Base-by-base conservation (phyloP, 169 alveolate species). In the Plasmodium gonderi region DNA sequence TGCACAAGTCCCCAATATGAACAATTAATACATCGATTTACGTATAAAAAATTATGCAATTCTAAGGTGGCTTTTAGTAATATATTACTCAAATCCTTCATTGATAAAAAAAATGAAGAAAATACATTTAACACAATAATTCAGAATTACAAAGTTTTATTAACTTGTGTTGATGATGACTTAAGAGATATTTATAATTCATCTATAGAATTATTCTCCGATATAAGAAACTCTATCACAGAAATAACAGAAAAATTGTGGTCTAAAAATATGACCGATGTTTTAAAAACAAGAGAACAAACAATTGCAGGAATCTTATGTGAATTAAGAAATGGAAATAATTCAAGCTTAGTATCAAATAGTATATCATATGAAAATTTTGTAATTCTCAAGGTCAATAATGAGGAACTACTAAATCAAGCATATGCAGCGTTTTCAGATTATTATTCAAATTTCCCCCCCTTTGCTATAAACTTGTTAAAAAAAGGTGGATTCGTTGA, bases 281-380 rank as follows among this genome's bases (percentile, higher is more conserved):
- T 85, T 85, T 72, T 85, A 72, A 85, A 85, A 51, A 69, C 76
- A 85, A 72, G 92, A 72, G 92, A 85, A 60, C 76, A 72, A 38
- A 14, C 77, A 51, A 74, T 85, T 49, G 49, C 92, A 31, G 83
- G 87, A 5, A 74, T 85, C 44, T 85, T 85, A 20, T 85, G 92
- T 85, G 92, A 74, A 64, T 65, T 85, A 51, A 69, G 92, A 72
- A 85, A 85, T n/a, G 92, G 92, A 40, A 74, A 14, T 20, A 31
- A 72, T 36, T 85, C 92, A 29, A 33, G 20, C 29, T 31, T 85
- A 17, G 79, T 85, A 33, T 31, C 67, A 1, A 72, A 74, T 17
- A 54, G 92, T 38, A 65, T 85, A 54, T 42, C 68, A 40, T 85
- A 67, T 85, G 92, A 85, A 85, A 74, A 74, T 74, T 60, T 85